Evolutionary conservation across 495 filamentous ascomycete species (phyloP).

Genomic region (Glonium stellatum): DNA sequence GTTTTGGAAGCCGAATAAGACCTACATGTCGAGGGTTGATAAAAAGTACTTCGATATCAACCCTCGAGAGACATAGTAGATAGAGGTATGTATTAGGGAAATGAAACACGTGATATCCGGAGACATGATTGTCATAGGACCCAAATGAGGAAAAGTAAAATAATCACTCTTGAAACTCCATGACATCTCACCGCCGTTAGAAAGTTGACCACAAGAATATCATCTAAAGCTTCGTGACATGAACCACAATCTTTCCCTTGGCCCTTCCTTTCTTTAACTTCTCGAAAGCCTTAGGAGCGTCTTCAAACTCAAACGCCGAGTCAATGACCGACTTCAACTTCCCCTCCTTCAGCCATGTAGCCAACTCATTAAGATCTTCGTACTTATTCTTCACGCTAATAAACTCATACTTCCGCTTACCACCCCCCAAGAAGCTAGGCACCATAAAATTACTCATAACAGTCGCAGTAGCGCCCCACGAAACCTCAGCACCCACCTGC

Average conservation of each 20-base stretch:
- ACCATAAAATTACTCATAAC: conserved; percentile 34
- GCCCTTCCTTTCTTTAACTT: conserved; percentile 54
- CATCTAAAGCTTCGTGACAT: conserved; percentile 43
- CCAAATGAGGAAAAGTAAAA: too few species aligned
- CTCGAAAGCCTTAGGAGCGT: conserved; percentile 57
- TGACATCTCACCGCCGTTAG: too few species aligned
- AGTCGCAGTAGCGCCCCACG: conserved; percentile 16
- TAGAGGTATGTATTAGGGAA: too few species aligned
- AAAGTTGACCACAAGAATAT: too few species aligned
- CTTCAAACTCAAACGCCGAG: conserved; percentile 52
- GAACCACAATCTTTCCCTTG: conserved; percentile 65
- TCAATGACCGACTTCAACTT: conserved; percentile 57
- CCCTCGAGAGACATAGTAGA: too few species aligned
- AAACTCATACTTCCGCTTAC: conserved; percentile 48
- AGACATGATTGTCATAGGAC: too few species aligned
- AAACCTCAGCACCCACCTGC: conserved; percentile 39
- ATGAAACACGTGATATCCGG: too few species aligned
- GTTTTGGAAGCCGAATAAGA: too few species aligned
- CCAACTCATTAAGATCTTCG: conserved; percentile 50
- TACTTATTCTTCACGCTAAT: conserved; percentile 38
- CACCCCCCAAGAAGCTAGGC: conserved; percentile 59
- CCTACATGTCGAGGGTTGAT: too few species aligned
- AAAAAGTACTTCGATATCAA: too few species aligned
- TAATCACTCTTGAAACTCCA: too few species aligned
- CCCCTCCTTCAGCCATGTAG: conserved; percentile 53